Base-by-base conservation (phyloP, 768 basidiomycete species). In the Mycena venus region DNA sequence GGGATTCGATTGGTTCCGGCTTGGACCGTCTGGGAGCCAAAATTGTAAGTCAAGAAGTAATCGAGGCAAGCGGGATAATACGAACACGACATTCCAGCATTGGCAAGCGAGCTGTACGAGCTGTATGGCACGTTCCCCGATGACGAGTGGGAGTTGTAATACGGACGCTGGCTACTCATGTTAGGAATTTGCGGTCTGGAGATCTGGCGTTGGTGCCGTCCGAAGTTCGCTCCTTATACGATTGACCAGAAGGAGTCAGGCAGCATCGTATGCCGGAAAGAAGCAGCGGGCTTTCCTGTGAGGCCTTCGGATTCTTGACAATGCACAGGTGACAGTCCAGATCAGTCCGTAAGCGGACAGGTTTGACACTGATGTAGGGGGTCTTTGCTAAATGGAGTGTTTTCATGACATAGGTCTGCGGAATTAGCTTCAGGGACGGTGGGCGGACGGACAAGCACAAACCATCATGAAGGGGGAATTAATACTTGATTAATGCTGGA, bases 51-150 rank as follows among this genome's bases (percentile, higher is more conserved):
- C 2, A 56, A 38, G 1, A 2, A 36, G 7, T 34, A 6, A 40
- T 40, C 12, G 51, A 14, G n/a, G 17, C 36, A 23, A 62, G 2
- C 42, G 4, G 9, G 11, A 25, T 19, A 23, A n/a, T 27, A 65
- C 70, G 10, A 27, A 72, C 70, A 65, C n/a, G 53, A 64, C 42
- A 65, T 71, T 7, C 61, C 70, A 9, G 70, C 62, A 29, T 65
- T 44, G 23, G 40, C 55, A 2, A 72, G 70, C n/a, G 62, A 58
- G 42, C 70, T 72, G 55, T 72, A 72, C 0, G 62, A 58, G 53
- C 70, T 72, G 29, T 29, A 38, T 2, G 63, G 55, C 8, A 64
- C 58, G 23, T 72, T 72, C 1, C 44, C 40, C 4, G 68, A 59
- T 3, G 61, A 71, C 21, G 70, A 44, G 1, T 42, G 12, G 5